Evolutionary conservation across 2,329 filamentous ascomycete species (phyloP).

Genomic region (Karstenula rhodostoma): DNA sequence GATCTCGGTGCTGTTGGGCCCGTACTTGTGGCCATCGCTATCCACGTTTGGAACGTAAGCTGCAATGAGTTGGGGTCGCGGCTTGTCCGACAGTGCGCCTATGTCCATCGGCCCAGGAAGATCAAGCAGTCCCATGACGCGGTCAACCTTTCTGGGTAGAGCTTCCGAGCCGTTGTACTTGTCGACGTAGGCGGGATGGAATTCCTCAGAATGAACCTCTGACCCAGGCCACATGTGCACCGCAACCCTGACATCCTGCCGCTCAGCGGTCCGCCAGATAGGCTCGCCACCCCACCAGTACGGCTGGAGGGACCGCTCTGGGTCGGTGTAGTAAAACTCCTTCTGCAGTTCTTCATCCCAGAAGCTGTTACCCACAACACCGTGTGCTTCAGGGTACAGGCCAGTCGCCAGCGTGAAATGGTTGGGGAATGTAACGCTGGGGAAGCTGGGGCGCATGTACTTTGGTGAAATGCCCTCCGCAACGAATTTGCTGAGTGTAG

Average conservation of each 20-base stretch:
- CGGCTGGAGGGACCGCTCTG: slow-evolving; percentile 75
- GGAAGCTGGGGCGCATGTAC: slow-evolving; percentile 95
- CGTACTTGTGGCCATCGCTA: slow-evolving; percentile 82
- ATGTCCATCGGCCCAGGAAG: slow-evolving; percentile 74
- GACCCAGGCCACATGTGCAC: slow-evolving; percentile 99
- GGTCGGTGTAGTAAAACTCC: slow-evolving; percentile 89
- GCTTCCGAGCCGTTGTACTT: slow-evolving; percentile 81
- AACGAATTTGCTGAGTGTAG: slow-evolving; percentile 79
- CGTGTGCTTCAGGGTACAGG: slow-evolving; percentile 90
- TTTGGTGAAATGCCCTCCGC: slow-evolving; percentile 84
- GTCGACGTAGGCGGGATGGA: slow-evolving; percentile 82
- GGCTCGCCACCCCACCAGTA: slow-evolving; percentile 98
- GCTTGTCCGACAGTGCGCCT: slow-evolving; percentile 56
- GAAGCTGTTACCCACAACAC: slow-evolving; percentile 92
- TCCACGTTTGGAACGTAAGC: slow-evolving; percentile 96
- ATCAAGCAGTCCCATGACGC: slow-evolving; percentile 85
- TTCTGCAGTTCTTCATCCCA: slow-evolving; percentile 81
- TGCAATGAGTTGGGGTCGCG: slow-evolving; percentile 88
- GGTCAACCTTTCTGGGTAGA: slow-evolving; percentile 76
- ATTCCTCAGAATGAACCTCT: slow-evolving; percentile 81
- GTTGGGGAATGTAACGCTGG: slow-evolving; percentile 93
- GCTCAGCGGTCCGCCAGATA: slow-evolving; percentile 91
- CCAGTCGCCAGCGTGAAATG: slow-evolving; percentile 95
- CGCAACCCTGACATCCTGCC: slow-evolving; percentile 77
- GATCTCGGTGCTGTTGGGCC: slow-evolving; percentile 95